Evolutionary conservation across 1,139 yeast genomes (phyloP), one percentile per base, ranked within the genome.

Genomic region (Geotrichum candidum): DNA sequence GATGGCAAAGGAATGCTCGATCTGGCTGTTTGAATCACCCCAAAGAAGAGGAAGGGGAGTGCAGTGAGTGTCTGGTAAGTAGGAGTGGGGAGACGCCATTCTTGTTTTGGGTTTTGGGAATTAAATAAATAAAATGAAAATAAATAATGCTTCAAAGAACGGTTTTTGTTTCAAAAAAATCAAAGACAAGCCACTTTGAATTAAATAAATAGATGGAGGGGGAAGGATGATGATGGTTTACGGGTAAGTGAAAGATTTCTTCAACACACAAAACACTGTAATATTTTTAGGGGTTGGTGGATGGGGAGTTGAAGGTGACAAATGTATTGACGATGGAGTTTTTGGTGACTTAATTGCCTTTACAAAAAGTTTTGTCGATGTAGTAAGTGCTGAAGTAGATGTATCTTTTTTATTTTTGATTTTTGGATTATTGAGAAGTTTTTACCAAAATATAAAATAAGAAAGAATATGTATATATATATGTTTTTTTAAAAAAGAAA

Each of bases 41-140:
- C 74, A 72, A 22, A 72, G 65, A 54, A 69, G 71, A 29, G 68
- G 68, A 50, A 68, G 58, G 15, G 69, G 68, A 15, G 65, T 65
- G 58, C 65, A 67, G 53, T 67, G 45, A 45, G 60, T 61, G 59
- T 67, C 68, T 29, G 64, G 63, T 35, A 62, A 35, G 13, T 35
- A 35, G 45, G 45, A 35, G 10, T 35, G 45, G 13, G 45, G 45
- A 1, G 45, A 35, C 5, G 45, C 4, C 45, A 35, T 35, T 35
- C 15, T 35, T 35, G 11, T 35, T 7, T 33, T 33, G 18, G 18
- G 18, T 33, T 33, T 33, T 7, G 11, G 11, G 45, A 35, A 35
- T 35, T 35, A 35, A 35, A 35, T 35, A 35, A 35, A 35, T 35
- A 35, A 35, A 35, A 18, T 35, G 45, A 35, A 11, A 35, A 35